Conservation (phyloP, 1,284 basidiomycete species). For the Bondarzewia mesenterica region DNA sequence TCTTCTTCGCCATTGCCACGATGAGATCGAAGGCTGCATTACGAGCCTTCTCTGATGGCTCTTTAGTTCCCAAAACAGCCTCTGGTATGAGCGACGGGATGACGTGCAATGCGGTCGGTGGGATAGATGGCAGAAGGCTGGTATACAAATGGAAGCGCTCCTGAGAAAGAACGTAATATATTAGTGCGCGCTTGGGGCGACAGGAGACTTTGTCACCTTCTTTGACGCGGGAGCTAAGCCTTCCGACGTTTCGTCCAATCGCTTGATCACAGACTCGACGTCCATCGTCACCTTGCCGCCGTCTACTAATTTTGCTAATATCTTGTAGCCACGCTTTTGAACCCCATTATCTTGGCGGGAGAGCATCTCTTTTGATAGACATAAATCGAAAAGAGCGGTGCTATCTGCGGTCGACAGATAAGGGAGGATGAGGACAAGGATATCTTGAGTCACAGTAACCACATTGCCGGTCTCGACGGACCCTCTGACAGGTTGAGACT, state of each 20-base stretch:
- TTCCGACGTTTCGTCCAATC: constrained; percentile 56
- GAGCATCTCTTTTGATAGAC: constrained; percentile 52
- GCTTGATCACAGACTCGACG: constrained; percentile 51
- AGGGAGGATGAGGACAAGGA: constrained; percentile 82
- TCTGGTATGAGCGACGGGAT: constrained; percentile 91
- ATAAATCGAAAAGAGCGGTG: constrained; percentile 55
- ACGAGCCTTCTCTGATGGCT: constrained; percentile 91
- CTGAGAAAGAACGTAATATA: constrained; percentile 25
- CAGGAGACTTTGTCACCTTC: constrained; percentile 42
- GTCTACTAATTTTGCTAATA: constrained; percentile 70
- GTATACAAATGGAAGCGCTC: constrained; percentile 81
- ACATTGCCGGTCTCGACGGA: constrained; percentile 41
- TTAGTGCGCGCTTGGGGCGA: background rate
- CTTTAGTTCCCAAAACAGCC: constrained; percentile 95
- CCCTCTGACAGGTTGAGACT: constrained; percentile 25
- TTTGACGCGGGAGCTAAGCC: constrained; percentile 82
- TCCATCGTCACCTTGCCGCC: constrained; percentile 48
- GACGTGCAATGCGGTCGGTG: constrained; percentile 70
- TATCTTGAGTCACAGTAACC: constrained; percentile 81
- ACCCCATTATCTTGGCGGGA: constrained; percentile 77
- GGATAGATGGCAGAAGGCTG: constrained; percentile 66
- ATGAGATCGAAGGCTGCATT: constrained; percentile 88
- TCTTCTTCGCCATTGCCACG: constrained; percentile 89
- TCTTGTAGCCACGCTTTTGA: constrained; percentile 94
- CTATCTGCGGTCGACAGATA: constrained; percentile 59